Percentiles rank a stretch among this genome's conserved stretches.
Evolutionary conservation across 129 eudicot species (phyloP).

Genomic region (Sambucus nigra): DNA sequence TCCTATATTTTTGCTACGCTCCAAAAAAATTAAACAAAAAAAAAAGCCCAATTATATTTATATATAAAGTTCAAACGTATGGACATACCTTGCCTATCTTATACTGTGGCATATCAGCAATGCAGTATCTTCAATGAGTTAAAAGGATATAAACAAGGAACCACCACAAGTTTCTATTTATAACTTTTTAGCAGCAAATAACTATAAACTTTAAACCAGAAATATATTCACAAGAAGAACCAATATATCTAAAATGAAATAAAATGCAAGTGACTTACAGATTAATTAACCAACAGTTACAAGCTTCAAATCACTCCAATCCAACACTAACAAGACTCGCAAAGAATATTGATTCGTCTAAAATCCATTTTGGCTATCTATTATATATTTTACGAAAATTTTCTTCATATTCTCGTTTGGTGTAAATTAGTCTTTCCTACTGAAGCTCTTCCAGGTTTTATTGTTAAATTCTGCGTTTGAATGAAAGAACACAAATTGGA

Average conservation of each 20-base stretch:
- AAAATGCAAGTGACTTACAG: neutral
- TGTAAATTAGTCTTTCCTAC: too few relatives aligned
- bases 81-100: constrained; percentile 82
- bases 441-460: too few relatives aligned
- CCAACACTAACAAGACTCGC: too few relatives aligned
- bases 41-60: neutral
- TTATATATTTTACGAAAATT: too few relatives aligned
- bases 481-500: too few relatives aligned
- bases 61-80: too few relatives aligned
- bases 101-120: constrained; percentile 95
- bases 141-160: constrained; percentile 12
- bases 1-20: neutral
- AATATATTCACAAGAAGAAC: neutral
- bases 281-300: too few relatives aligned
- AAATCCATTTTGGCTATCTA: too few relatives aligned
- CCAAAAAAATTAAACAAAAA: neutral
- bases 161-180: neutral
- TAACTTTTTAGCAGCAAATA: constrained; percentile 5
- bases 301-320: too few relatives aligned
- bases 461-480: too few relatives aligned
- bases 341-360: neutral
- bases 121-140: constrained; percentile 69
- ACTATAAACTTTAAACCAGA: constrained; percentile 1
- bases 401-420: too few relatives aligned
- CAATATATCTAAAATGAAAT: neutral